Percentiles rank a stretch among this genome's conserved stretches.
These are phyloP conservation scores for Odontarrhena argentea DNA, from an alignment of 345 rosid species.

Conservation along the genomic window DNA sequence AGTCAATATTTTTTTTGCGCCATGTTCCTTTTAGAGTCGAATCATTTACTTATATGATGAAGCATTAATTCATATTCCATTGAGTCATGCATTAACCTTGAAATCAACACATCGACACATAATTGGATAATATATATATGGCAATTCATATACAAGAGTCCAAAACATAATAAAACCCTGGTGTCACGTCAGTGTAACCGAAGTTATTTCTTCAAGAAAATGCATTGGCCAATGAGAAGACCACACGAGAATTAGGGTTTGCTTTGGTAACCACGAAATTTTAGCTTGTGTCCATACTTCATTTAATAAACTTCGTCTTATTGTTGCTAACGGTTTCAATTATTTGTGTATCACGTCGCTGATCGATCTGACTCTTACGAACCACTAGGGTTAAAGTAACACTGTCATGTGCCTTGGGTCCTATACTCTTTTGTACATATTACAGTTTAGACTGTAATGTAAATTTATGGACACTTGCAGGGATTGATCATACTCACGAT, in stretches of 20 bases:
- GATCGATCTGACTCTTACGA: conserved; percentile 36
- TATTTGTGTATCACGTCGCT: conserved; percentile 28
- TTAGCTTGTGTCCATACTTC: conserved; percentile 31
- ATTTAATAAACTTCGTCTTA: conserved; percentile 36
- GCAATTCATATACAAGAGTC: conserved; percentile 25
- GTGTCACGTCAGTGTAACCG: conserved; percentile 40
- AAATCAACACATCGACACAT: conserved; percentile 14
- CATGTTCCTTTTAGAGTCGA: background rate
- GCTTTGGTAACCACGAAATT: no score
- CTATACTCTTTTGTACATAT: conserved; percentile 12
- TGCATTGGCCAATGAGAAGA: conserved; percentile 33
- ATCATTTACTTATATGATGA: conserved; percentile 11
- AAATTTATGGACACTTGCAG: conserved; percentile 45
- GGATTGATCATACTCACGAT: conserved; percentile 80
- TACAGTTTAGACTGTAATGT: background rate
- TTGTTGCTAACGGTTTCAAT: conserved; percentile 38
- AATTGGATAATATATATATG: conserved; percentile 14
- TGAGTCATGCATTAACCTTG: conserved; percentile 4
- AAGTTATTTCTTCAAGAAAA: conserved; percentile 34
- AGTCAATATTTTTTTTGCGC: no score
- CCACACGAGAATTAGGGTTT: conserved; percentile 22
- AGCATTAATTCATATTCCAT: background rate
- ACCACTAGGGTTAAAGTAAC: conserved; percentile 32
- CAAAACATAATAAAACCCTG: conserved; percentile 15
- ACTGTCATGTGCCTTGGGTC: conserved; percentile 32